Evolutionary conservation across 1,139 yeast species (phyloP).

Genomic region (Zygosaccharomyces pseudobailii): DNA sequence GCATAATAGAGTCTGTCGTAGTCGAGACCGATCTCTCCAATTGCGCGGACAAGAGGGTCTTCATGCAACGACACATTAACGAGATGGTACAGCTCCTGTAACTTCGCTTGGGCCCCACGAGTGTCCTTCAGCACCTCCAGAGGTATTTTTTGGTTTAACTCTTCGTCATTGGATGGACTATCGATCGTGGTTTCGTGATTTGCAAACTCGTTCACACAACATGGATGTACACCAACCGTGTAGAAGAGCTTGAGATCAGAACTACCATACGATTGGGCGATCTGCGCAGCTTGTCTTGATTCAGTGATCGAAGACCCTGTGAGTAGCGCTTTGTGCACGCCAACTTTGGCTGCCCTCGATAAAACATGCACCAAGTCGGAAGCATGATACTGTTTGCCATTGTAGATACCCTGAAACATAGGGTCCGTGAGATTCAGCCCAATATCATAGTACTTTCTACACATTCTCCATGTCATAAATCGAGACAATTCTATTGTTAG

Average conservation of each 20-base stretch:
- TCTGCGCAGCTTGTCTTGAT: slow-evolving; percentile 44
- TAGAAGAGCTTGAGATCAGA: slow-evolving; percentile 43
- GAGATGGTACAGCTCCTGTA: slow-evolving; percentile 43
- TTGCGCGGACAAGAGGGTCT: slow-evolving; percentile 52
- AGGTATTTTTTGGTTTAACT: slow-evolving; percentile 30
- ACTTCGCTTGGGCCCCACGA: slow-evolving; percentile 12
- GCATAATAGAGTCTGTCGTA: slow-evolving; percentile 84
- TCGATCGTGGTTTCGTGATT: slow-evolving; percentile 12
- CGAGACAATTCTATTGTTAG: not conserved
- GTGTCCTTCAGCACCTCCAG: slow-evolving; percentile 38
- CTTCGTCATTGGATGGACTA: slow-evolving; percentile 23
- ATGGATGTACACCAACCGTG: slow-evolving; percentile 95
- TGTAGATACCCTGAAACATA: slow-evolving; percentile 79
- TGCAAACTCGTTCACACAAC: slow-evolving; percentile 66
- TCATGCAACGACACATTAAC: slow-evolving; percentile 45
- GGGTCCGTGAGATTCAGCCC: slow-evolving; percentile 86
- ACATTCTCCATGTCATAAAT: slow-evolving; percentile 2
- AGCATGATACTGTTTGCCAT: slow-evolving; percentile 63
- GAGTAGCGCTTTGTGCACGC: slow-evolving; percentile 66
- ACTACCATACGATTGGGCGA: slow-evolving; percentile 34
- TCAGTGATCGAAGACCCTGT: slow-evolving; percentile 80
- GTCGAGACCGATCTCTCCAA: slow-evolving; percentile 93
- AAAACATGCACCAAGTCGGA: slow-evolving; percentile 63
- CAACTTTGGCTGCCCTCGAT: slow-evolving; percentile 56
- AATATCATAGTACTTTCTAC: slow-evolving; percentile 35